These are phyloP conservation scores for Begonia fuchsioides DNA, from an alignment of 306 rosid genomes.

Conservation along the genomic window DNA sequence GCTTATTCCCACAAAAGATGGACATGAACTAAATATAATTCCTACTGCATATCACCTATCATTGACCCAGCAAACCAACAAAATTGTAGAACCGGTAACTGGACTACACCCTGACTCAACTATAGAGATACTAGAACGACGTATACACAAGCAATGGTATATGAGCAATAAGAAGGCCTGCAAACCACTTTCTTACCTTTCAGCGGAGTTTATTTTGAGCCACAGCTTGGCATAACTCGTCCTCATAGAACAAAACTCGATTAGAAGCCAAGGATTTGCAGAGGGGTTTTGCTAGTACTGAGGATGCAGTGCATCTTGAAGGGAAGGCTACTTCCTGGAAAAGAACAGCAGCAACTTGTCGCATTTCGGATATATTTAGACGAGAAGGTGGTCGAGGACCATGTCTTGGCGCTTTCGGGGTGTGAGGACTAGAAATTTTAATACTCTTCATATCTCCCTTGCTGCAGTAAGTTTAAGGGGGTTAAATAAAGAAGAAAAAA, in stretches of 20 bases:
- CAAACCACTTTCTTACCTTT: constrained; percentile 6
- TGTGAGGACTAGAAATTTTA: constrained; percentile 46
- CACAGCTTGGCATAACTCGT: constrained; percentile 93
- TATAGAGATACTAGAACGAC: constrained; percentile 8
- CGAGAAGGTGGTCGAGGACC: constrained; percentile 93
- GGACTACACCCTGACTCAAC: constrained; percentile 21
- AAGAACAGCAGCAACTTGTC: constrained; percentile 90
- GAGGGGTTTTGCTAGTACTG: constrained; percentile 55
- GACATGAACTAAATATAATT: no score
- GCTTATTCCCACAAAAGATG: constrained; percentile 10
- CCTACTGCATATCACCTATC: constrained; percentile 30
- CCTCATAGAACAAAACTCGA: constrained; percentile 83
- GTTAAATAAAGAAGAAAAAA: not conserved
- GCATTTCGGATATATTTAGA: constrained; percentile 66
- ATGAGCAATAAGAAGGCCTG: constrained; percentile 7
- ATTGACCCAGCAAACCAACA: constrained; percentile 39
- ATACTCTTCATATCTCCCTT: constrained; percentile 53
- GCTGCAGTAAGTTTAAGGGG: no score
- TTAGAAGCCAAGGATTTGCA: constrained; percentile 85
- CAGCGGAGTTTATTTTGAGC: constrained; percentile 87
- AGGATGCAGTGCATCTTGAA: constrained; percentile 59
- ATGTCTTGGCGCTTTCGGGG: constrained; percentile 93
- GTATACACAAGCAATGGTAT: constrained; percentile 24
- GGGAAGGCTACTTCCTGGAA: constrained; percentile 69
- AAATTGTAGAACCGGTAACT: constrained; percentile 37